Base-by-base conservation (phyloP, 768 basidiomycete genomes). In the Lyophyllum atratum region DNA sequence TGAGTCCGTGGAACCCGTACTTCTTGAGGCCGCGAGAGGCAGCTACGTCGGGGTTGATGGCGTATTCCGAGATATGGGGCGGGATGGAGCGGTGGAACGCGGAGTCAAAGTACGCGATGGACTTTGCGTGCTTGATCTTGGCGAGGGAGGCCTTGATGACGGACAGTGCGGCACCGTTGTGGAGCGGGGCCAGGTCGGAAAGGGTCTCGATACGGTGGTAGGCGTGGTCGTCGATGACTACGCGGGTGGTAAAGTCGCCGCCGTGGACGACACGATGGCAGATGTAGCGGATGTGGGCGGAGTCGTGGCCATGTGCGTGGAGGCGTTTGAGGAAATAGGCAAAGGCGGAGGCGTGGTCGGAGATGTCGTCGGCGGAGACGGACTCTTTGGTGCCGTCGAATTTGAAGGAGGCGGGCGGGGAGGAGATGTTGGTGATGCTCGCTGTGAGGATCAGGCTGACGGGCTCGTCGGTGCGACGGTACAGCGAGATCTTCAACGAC, bases 1-100 rank as follows among this genome's bases (percentile, higher is more conserved):
- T 88, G 63, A 94, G 68, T 2, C 95, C 95, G 64, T 97, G 95
- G 70, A 95, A 95, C 17, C 95, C 95, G 66, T 95, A 96, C 71
- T 93, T 95, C 68, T 85, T 85, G 44, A 96, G 77, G 0, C 90
- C 89, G 44, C 85, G 84, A 43, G 82, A 73, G 37, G 76, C 75
- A 0, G 89, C 84, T 43, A 89, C 73, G 9, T 73, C 66, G 62
- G 82, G 88, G 59, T 88, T 74, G 51, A 96, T 87, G 0, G 93
- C 85, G 66, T 94, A 95, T 50, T 84, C 89, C 37, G 89, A 82
- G 52, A 95, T 85, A 65, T 93, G 87, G 4, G 72, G 63, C 0
- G 92, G 92, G 15, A 98, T 81, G 10, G 89, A 80, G 46, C 79
- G 79, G 71, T 96, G 92, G 72, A 93, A 93, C 4, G 90, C 80